Evolutionary conservation across 306 rosid species (phyloP).

Genomic region (Lagenaria siceraria): DNA sequence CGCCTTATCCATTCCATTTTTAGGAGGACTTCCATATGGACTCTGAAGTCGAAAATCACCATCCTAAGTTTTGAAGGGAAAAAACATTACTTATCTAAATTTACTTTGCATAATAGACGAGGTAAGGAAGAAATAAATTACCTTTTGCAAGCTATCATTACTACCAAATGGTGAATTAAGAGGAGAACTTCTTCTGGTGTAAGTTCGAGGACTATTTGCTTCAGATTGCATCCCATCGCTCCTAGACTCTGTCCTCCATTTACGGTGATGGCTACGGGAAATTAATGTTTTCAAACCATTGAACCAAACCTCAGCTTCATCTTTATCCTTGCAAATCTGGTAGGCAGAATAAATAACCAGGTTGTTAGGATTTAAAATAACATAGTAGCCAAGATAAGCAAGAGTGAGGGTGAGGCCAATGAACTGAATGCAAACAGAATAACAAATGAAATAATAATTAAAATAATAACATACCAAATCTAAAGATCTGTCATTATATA

Average conservation of each 20-base stretch:
- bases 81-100: conserved; percentile 6
- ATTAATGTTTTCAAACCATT: conserved; percentile 94
- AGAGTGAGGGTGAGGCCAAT: not conserved
- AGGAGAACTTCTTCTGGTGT: conserved; percentile 94
- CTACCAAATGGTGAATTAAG: conserved; percentile 90
- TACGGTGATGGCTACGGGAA: conserved; percentile 70
- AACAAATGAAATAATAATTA: conserved; percentile 2
- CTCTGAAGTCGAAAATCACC: conserved; percentile 81
- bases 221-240: conserved; percentile 95
- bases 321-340: conserved; percentile 99
- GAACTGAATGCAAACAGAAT: not conserved
- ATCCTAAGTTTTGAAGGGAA: conserved; percentile 40
- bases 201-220: conserved; percentile 96
- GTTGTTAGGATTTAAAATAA: conserved; percentile 6
- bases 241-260: conserved; percentile 98
- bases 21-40: conserved; percentile 93
- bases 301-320: conserved; percentile 99
- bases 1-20: conserved; percentile 82
- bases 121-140: conserved; percentile 19
- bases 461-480: conserved; percentile 57
- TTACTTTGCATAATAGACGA: conserved; percentile 9
- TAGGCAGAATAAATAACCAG: conserved; percentile 18
- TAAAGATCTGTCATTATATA: conserved; percentile 88
- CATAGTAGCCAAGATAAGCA: not conserved
- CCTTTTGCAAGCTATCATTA: conserved; percentile 93